A percentile compares a stretch with the other conserved stretches of the same genome.
Conservation (phyloP, 306 rosid species). For the Quercus gilva region DNA sequence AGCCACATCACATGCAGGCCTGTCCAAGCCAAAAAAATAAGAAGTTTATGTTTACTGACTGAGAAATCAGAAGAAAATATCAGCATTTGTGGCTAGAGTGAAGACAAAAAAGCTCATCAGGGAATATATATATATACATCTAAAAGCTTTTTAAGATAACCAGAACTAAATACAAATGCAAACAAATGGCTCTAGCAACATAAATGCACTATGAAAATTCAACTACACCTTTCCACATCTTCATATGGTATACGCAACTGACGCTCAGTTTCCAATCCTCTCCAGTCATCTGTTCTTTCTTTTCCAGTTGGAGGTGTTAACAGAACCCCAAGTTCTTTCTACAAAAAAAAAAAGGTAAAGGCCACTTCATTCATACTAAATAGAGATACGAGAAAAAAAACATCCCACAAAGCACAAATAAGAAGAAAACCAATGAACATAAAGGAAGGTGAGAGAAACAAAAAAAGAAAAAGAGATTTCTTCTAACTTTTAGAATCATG, state of each 20-base stretch:
- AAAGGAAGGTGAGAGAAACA: not conserved
- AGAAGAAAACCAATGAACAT: not conserved
- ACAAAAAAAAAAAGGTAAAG: conserved; percentile 26
- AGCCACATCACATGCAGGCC: conserved; percentile 96
- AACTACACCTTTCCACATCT: conserved; percentile 22
- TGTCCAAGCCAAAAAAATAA: conserved; percentile 33
- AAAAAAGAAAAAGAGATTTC: not conserved
- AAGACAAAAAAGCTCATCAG: not conserved
- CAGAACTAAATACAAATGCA: not conserved
- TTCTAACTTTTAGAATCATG: not conserved
- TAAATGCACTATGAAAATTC: not conserved
- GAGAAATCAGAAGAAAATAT: not conserved
- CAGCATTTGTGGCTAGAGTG: conserved; percentile 1
- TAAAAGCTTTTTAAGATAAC: not conserved
- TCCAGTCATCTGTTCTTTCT: conserved; percentile 61
- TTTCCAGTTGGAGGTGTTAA: conserved; percentile 78
- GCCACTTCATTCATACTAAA: not conserved
- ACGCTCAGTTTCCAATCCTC: conserved; percentile 73
- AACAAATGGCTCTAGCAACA: not conserved
- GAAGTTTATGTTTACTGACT: not conserved
- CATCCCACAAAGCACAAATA: not conserved
- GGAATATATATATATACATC: no score
- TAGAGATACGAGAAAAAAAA: not conserved
- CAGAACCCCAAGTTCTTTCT: conserved; percentile 77
- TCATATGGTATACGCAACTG: conserved; percentile 52